Base-by-base conservation (phyloP, 2,329 filamentous ascomycete genomes). In the Grosmannia clavigera region DNA sequence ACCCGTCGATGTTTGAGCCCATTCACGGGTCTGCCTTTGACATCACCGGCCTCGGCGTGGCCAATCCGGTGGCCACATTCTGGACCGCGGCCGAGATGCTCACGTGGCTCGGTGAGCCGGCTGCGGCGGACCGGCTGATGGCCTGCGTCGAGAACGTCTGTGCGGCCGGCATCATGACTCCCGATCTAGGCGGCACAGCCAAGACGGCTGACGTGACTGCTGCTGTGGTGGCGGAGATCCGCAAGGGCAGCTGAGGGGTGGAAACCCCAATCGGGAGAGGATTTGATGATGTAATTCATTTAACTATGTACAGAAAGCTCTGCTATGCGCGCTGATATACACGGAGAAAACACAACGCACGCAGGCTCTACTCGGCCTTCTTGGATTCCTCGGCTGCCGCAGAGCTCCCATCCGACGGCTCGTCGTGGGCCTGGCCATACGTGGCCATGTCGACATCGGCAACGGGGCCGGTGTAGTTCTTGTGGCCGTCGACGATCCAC, bases 1-100 rank as follows among this genome's bases (percentile, higher is more conserved):
- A 79, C 70, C 60, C 80, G 68, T 75, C 72, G 58, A 79, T 82
- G 78, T 82, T 82, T 64, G 80, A 82, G 70, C 80, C 80, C 0
- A 81, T 82, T 60, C 79, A 81, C 62, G 78, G 79, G 5, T 76
- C 74, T 7, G 79, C 79, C 1, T 79, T 79, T 59, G 78, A 82
- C 61, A 81, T 81, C 55, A 75, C 76, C 0, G 78, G 79, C 3
- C 78, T 78, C 64, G 78, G 78, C 3, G 65, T 79, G 25, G 78
- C 78, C 0, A 82, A 81, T 60, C 79, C 79, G 0, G 76, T 81
- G 0, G 79, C 72, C 5, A 79, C 78, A 0, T 80, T 81, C 65
- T 82, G 79, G 78, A 79, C 76, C 3, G 76, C 74, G 1, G 73
- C 73, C 9, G 78, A 81, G 68, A 80, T 82, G 79, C 64, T 82